Conservation (phyloP, 352 stramenopile genomes). For the Phytophthora ohioensis region DNA sequence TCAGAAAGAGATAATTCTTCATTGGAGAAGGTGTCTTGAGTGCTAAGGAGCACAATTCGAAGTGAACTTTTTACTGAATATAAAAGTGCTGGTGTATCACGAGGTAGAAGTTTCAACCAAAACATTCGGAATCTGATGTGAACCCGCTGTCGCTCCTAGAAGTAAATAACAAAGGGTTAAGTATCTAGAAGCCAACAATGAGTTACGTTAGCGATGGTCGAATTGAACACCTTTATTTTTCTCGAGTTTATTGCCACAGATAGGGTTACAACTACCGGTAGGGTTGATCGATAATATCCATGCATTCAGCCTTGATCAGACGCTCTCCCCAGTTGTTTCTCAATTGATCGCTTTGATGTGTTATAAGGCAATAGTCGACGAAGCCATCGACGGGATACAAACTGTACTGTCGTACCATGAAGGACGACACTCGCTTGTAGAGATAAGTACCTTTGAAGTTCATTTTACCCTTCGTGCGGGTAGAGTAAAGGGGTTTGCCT, state of each 20-base stretch:
- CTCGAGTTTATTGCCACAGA: no score
- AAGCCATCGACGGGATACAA: slow-evolving; percentile 5
- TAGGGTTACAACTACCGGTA: no score
- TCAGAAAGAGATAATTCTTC: background rate
- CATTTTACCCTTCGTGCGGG: background rate
- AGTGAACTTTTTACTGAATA: slow-evolving; percentile 7
- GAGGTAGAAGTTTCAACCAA: slow-evolving; percentile 1
- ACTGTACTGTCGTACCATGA: slow-evolving; percentile 21
- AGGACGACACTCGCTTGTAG: slow-evolving; percentile 3
- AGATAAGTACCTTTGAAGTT: slow-evolving; percentile 2
- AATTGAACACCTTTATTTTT: no score
- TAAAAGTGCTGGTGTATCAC: slow-evolving; percentile 6
- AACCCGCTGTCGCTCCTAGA: no score
- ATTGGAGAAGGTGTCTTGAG: slow-evolving; percentile 3
- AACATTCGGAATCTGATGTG: background rate
- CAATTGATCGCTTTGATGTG: background rate
- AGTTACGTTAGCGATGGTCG: no score
- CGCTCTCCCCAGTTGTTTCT: no score
- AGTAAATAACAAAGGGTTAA: no score
- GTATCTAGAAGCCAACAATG: no score
- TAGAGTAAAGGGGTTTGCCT: background rate
- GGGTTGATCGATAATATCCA: no score
- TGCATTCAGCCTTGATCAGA: no score
- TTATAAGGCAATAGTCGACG: background rate
- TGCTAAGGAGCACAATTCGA: slow-evolving; percentile 10